These are phyloP conservation scores for Neurospora sp. DNA, from an alignment of 495 filamentous ascomycete species.

Conservation along the genomic window DNA sequence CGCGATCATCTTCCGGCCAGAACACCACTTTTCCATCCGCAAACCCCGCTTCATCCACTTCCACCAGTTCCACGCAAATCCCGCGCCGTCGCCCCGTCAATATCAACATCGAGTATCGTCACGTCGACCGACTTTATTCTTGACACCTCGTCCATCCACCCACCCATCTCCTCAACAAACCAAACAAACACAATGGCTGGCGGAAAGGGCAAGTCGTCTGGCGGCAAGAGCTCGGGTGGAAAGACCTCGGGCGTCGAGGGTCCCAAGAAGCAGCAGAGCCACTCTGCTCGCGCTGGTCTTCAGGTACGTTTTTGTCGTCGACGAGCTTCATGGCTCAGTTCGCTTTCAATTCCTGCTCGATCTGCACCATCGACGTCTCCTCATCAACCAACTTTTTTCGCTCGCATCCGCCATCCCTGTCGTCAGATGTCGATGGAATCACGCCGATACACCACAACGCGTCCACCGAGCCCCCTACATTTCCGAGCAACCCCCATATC, in stretches of 20 bases:
- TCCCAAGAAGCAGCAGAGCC: conserved; percentile 90
- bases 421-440: neutral
- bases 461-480: conserved; percentile 5
- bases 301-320: conserved; percentile 60
- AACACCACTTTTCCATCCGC: conserved; percentile 7
- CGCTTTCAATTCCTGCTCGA: neutral
- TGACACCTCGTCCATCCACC: neutral
- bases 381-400: neutral
- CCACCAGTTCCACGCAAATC: neutral
- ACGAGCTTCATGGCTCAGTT: conserved; percentile 11
- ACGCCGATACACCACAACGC: conserved; percentile 5
- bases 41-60: conserved; percentile 9
- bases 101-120: conserved; percentile 8
- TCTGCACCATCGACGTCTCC: neutral
- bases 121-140: neutral
- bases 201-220: conserved; percentile 89
- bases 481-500: neutral
- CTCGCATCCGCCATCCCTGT: neutral
- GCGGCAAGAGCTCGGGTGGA: conserved; percentile 73
- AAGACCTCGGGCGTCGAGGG: conserved; percentile 68
- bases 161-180: conserved; percentile 5
- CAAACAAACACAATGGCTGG: conserved; percentile 46
- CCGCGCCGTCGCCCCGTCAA: conserved; percentile 7
- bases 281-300: conserved; percentile 94
- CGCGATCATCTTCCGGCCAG: conserved; percentile 4